Percentiles rank a stretch among this genome's conserved stretches.
These are phyloP conservation scores for Mimosa bimucronata DNA, from an alignment of 306 rosid genomes.

Conservation along the genomic window DNA sequence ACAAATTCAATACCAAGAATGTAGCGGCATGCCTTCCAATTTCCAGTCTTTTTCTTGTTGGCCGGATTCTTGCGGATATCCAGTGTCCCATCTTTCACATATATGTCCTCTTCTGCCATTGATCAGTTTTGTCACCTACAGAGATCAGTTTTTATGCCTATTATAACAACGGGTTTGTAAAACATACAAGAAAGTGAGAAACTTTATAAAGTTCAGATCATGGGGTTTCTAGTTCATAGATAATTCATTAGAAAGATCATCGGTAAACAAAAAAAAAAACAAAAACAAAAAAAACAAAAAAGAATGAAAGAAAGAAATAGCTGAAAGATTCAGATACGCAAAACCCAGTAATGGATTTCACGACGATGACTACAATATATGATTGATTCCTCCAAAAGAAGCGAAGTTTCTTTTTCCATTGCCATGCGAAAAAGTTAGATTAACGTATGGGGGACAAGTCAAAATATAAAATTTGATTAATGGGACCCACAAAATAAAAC, in stretches of 20 bases:
- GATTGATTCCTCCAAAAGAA: too few relatives aligned
- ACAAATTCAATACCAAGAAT: slow-evolving; percentile 65
- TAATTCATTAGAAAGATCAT: not conserved
- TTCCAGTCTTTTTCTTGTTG: slow-evolving; percentile 71
- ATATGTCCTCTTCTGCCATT: slow-evolving; percentile 61
- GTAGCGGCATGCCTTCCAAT: slow-evolving; percentile 81
- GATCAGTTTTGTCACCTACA: slow-evolving; percentile 4
- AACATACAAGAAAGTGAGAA: not conserved
- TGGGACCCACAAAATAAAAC: too few relatives aligned
- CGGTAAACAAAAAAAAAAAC: too few relatives aligned
- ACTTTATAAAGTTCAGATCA: not conserved
- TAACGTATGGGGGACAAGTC: too few relatives aligned
- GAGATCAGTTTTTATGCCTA: slow-evolving; percentile 1
- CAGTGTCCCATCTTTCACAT: slow-evolving; percentile 73
- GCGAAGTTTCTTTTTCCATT: too few relatives aligned
- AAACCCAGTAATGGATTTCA: not conserved
- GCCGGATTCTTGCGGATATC: slow-evolving; percentile 63
- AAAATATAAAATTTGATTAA: too few relatives aligned
- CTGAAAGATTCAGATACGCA: not conserved
- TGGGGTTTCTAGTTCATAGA: not conserved
- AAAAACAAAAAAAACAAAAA: too few relatives aligned
- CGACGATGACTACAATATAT: not conserved
- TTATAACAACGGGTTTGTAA: not conserved
- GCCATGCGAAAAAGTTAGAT: too few relatives aligned
- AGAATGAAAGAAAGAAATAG: too few relatives aligned